Conservation (phyloP, 2,329 filamentous ascomycete species). For the Aspergillus uvarum region DNA sequence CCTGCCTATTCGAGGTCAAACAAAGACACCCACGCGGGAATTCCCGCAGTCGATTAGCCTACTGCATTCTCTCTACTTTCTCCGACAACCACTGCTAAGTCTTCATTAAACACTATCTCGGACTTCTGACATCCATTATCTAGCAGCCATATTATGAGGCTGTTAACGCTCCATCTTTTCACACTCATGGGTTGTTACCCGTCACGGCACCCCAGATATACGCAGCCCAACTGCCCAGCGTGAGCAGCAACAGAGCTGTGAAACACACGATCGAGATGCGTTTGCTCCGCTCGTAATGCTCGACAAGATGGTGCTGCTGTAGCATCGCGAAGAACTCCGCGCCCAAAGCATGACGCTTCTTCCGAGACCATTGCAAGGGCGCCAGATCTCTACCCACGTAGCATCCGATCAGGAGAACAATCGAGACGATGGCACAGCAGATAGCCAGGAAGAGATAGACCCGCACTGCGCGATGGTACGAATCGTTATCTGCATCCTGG, state of each 20-base stretch:
- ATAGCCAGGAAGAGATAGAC: conserved; percentile 58
- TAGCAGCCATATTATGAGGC: neutral
- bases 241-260: conserved; percentile 45
- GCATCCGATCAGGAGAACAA: conserved; percentile 41
- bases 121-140: neutral
- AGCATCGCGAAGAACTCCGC: conserved; percentile 48
- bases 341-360: conserved; percentile 48
- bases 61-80: neutral
- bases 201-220: conserved; percentile 64
- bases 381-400: conserved; percentile 46
- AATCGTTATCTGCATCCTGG: conserved; percentile 58
- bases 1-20: neutral
- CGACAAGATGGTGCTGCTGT: conserved; percentile 44
- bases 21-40: neutral
- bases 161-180: no score
- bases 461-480: conserved; percentile 56
- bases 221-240: conserved; percentile 50
- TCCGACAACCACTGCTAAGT: neutral
- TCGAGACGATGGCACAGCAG: conserved; percentile 49
- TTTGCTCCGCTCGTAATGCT: conserved; percentile 40
- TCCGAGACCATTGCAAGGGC: conserved; percentile 59
- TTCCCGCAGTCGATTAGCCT: neutral
- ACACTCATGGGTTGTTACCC: conserved; percentile 44
- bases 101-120: neutral
- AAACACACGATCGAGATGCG: conserved; percentile 49